Evolutionary conservation across 176 grass and related monocot species (phyloP), one percentile per base, ranked within the genome.

Genomic region (Alopecurus myosuroides): DNA sequence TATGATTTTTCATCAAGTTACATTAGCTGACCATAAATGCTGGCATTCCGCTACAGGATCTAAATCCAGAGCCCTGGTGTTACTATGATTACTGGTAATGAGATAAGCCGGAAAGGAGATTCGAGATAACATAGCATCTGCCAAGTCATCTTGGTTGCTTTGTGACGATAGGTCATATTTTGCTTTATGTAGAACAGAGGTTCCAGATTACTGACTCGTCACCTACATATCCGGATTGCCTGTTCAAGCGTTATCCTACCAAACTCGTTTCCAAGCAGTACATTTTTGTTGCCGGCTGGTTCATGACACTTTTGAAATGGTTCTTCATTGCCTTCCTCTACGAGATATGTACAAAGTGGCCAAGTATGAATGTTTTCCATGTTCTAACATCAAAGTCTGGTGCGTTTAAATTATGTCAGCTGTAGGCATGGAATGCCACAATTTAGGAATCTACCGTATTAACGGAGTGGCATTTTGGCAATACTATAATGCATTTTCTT

Each of bases 31-130:
- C 18, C 34, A 13, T 7, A 68, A 86, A 58, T 19, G 46, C 60
- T 90, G 37, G 30, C 37, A 73, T 83, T 29, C 29, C 57, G 18
- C n/a, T 40, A 69, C 88, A 87, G 88, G 75, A 86, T 90, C 74
- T 49, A 87, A 67, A 75, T 37, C 56, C 35, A 79, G 37, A 74
- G 37, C 74, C n/a, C 42, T 23, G 62, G 63, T 45, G n/a, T 34
- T 65, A 28, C 5, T 3, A 1, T 82, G 63, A 89, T 9, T 35
- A 51, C 19, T 48, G 42, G 51, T 77, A 9, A 72, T 70, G 71
- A 86, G 82, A 44, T 58, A 18, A 29, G 28, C 25, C 19, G 13
- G 28, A 22, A 7, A 39, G n/a, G 41, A 75, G 45, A 51, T 33
- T 51, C 45, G 0, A 51, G 72, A 75, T 22, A 51, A 75, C 72